phyloP scores from a whole-genome alignment of 2,329 filamentous ascomycete genomes.

The Botrytis deweyae region DNA sequence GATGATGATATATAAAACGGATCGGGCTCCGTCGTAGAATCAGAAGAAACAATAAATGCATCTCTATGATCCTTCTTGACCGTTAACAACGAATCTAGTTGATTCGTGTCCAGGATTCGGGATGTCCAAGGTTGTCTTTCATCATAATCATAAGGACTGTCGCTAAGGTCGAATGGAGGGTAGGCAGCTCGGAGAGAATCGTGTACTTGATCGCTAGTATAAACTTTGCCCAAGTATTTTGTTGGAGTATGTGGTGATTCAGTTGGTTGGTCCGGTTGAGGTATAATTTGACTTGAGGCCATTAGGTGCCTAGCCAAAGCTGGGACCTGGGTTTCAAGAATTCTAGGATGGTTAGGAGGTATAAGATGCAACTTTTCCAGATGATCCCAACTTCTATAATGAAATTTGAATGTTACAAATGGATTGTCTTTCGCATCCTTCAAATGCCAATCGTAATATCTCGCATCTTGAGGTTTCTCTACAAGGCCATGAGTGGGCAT shows the following conservation, averaged over 20 bases:
- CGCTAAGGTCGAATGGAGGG: not conserved
- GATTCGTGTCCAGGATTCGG: not conserved
- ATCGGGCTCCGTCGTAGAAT: not conserved
- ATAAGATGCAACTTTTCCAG: slow-evolving; percentile 51
- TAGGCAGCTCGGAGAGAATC: slow-evolving; percentile 13
- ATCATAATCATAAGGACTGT: not conserved
- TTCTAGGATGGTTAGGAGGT: slow-evolving; percentile 27
- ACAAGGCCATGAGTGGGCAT: slow-evolving; percentile 54
- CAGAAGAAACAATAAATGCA: slow-evolving; percentile 3
- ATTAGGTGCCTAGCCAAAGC: slow-evolving; percentile 14
- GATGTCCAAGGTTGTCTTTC: not conserved
- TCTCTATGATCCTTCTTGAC: slow-evolving; percentile 16
- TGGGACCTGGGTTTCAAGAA: slow-evolving; percentile 6
- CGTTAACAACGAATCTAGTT: not conserved
- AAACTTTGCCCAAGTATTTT: slow-evolving; percentile 19
- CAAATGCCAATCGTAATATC: slow-evolving; percentile 54
- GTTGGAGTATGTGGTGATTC: slow-evolving; percentile 9
- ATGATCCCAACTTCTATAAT: slow-evolving; percentile 55
- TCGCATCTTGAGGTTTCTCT: slow-evolving; percentile 50
- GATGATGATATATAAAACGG: slow-evolving; percentile 4
- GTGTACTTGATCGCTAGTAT: slow-evolving; percentile 22
- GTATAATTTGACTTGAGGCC: not conserved
- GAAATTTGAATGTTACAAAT: slow-evolving; percentile 54
- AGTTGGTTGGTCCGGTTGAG: not conserved
- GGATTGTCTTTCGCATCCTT: slow-evolving; percentile 52